Evolutionary conservation across 129 eudicot species (phyloP).

Genomic region (Centrapalus pauciflorus): DNA sequence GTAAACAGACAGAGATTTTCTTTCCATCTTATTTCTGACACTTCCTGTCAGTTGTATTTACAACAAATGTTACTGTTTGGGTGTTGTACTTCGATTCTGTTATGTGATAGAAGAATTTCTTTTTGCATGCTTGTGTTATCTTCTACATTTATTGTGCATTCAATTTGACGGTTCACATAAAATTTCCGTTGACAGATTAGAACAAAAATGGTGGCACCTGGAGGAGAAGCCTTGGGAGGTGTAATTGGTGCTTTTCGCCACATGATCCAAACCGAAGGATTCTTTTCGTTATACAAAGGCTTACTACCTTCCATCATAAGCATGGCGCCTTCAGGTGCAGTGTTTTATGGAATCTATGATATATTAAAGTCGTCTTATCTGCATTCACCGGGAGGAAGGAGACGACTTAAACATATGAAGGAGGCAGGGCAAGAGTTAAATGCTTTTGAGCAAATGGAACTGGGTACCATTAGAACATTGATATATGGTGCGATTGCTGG

Average conservation of each 20-base stretch:
- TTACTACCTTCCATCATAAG: slow-evolving; percentile 80
- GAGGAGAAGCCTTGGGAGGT: slow-evolving; percentile 97
- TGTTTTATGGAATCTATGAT: slow-evolving; percentile 89
- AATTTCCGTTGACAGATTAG: slow-evolving; percentile 84
- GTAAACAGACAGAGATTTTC: no score
- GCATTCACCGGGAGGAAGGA: slow-evolving; percentile 80
- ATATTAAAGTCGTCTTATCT: slow-evolving; percentile 76
- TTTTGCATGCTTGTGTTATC: no score
- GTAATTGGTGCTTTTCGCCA: slow-evolving; percentile 72
- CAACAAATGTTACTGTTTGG: no score
- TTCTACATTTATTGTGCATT: no score
- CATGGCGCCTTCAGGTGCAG: slow-evolving; percentile 99
- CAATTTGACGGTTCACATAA: no score
- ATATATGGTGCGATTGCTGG: slow-evolving; percentile 97
- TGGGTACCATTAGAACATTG: slow-evolving; percentile 77
- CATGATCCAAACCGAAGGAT: slow-evolving; percentile 90
- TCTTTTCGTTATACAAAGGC: slow-evolving; percentile 91
- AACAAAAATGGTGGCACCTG: slow-evolving; percentile 97
- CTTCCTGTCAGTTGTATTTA: no score
- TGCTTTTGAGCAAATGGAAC: slow-evolving; percentile 89
- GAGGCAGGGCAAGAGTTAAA: slow-evolving; percentile 52
- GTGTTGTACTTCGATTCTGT: no score
- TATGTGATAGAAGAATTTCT: no score
- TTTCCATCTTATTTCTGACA: no score
- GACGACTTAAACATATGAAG: slow-evolving; percentile 73